These are phyloP conservation scores for Cynara cardunculus DNA, from an alignment of 129 eudicot genomes.

Conservation along the genomic window DNA sequence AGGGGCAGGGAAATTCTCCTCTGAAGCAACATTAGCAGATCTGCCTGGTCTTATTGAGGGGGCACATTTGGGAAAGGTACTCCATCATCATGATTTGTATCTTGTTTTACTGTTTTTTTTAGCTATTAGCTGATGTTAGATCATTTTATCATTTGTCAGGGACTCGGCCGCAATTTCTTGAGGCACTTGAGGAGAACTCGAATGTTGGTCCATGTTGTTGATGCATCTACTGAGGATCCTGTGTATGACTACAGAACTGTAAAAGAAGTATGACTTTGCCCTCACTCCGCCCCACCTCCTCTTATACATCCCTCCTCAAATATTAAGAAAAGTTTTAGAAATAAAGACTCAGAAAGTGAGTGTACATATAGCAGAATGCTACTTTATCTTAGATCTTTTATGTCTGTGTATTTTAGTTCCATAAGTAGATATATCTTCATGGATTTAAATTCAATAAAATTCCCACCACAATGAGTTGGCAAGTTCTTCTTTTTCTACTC, in stretches of 20 bases:
- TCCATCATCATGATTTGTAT: neutral
- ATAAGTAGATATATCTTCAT: neutral
- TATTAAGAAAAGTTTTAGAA: neutral
- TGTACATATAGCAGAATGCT: neutral
- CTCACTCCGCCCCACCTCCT: neutral
- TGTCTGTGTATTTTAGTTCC: neutral
- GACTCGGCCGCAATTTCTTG: slow-evolving; percentile 95
- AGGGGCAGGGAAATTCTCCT: slow-evolving; percentile 78
- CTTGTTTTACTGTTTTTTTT: neutral
- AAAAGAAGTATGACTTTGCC: slow-evolving; percentile 61
- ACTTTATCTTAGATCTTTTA: no score
- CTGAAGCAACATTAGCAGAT: slow-evolving; percentile 96
- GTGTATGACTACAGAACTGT: slow-evolving; percentile 84
- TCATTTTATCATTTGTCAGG: slow-evolving; percentile 40
- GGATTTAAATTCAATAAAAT: no score
- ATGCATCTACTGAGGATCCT: slow-evolving; percentile 82
- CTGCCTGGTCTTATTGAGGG: slow-evolving; percentile 99
- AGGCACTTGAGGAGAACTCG: slow-evolving; percentile 94
- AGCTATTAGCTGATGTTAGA: slow-evolving; percentile 7
- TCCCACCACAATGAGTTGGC: no score
- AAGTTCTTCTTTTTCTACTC: no score
- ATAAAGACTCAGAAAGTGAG: neutral
- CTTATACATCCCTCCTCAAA: neutral
- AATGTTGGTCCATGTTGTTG: slow-evolving; percentile 90
- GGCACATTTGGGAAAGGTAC: slow-evolving; percentile 93